Base-by-base conservation (phyloP, 176 grass and related monocot genomes). In the Elaeis guineensis region DNA sequence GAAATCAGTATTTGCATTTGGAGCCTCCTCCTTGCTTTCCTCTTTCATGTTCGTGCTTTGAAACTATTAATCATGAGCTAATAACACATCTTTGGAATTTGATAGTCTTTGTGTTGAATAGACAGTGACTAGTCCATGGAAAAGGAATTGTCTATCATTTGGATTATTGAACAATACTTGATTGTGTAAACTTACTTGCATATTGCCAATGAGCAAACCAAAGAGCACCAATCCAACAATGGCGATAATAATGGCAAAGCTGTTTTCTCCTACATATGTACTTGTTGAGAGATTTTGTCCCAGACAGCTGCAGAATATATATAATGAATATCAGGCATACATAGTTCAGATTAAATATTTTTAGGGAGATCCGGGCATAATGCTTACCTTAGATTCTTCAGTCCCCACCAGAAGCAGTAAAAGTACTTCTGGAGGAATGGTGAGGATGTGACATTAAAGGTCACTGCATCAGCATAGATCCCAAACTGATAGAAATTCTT, bases 341-440 rank as follows among this genome's bases (percentile, higher is more conserved):
- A 49, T 30, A 50, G 35, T 21, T 65, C 14, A 51, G 57, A 28
- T 17, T 17, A 3, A 15, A 16, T 15, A 24, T 26, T 17, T 30
- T 21, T 21, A 26, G 57, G 57, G 57, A 52, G 19, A 44, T 44
- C 35, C 9, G 14, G 35, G 14, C 2, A 44, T 44, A 14, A 44
- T 30, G 15, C 59, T 58, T 62, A 75, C 92, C 93, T 97, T 9
- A 97, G 65, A 78, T 97, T 97, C 76, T 97, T 97, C 7, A 97
- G 78, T 11, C 93, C 93, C 93, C 93, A 97, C 93, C 93, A 97
- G 68, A 97, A 92, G 78, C 87, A 91, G 70, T 91, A 97, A 73
- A 91, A 89, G 72, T 83, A 97, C 69, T 97, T 97, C 55, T 76
- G 81, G n/a, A 86, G 48, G 77, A 97, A 97, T 4, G 87, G 72